phyloP scores from a whole-genome alignment of 495 filamentous ascomycete genomes.

The Terfezia boudieri region DNA sequence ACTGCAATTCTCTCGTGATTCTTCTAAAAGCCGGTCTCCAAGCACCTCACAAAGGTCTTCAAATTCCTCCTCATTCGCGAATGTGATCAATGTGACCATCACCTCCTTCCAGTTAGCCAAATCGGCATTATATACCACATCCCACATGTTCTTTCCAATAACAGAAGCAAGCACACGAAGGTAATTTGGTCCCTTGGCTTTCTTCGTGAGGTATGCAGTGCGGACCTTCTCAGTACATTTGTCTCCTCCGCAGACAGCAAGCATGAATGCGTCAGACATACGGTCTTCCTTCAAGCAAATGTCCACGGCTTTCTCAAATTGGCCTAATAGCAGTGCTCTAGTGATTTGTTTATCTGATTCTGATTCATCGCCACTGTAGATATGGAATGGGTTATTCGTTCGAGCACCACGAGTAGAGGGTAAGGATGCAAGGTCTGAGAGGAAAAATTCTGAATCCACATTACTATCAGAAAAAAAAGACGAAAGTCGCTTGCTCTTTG shows the following conservation, averaged over 20 bases:
- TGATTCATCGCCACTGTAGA: slow-evolving; percentile 58
- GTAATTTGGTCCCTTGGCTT: slow-evolving; percentile 68
- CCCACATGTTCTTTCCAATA: slow-evolving; percentile 92
- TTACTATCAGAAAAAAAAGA: slow-evolving; percentile 58
- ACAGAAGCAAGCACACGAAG: slow-evolving; percentile 75
- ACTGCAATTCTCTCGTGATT: slow-evolving; percentile 24
- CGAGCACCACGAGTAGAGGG: slow-evolving; percentile 60
- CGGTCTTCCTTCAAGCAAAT: slow-evolving; percentile 70
- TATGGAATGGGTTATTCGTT: slow-evolving; percentile 69
- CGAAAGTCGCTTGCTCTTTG: slow-evolving; percentile 42
- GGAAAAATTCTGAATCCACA: slow-evolving; percentile 57
- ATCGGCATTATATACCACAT: slow-evolving; percentile 90
- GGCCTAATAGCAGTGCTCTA: slow-evolving; percentile 60
- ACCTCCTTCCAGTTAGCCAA: slow-evolving; percentile 87
- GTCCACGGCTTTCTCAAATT: slow-evolving; percentile 76
- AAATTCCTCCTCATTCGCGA: slow-evolving; percentile 74
- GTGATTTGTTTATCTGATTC: slow-evolving; percentile 73
- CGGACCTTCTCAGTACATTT: slow-evolving; percentile 88
- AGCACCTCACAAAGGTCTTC: slow-evolving; percentile 90
- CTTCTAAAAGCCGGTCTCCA: slow-evolving; percentile 73
- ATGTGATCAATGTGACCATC: slow-evolving; percentile 87
- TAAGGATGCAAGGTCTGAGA: slow-evolving; percentile 50
- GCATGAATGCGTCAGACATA: slow-evolving; percentile 91
- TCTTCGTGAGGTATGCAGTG: slow-evolving; percentile 68
- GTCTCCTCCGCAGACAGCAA: slow-evolving; percentile 89